Evolutionary conservation across 2,329 filamentous ascomycete species (phyloP), one percentile per base, ranked within the genome.

Genomic region (Aspergillus sp.): DNA sequence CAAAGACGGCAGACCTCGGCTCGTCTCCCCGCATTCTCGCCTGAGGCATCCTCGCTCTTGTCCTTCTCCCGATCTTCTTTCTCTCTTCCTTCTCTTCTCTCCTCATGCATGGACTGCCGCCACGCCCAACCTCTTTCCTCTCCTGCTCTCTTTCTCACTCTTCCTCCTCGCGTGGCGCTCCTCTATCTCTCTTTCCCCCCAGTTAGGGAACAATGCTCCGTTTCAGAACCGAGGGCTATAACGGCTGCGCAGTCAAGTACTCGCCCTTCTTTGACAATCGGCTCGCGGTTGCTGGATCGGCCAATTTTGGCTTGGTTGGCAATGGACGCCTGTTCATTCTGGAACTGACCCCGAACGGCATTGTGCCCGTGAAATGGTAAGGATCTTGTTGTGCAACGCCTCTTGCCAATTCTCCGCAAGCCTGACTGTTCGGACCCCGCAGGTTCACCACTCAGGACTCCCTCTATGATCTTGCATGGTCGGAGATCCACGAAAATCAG

Each of bases 361-460:
- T 97, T 59, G 87, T 90, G 56, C 86, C 92, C 53, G 88, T 96
- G 75, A 96, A 95, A 82, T 89, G 85, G 88, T 94, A 73, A 73
- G 69, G 47, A 58, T n/a, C 36, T 49, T 54, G 32, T 57, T 52
- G 22, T 47, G 36, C 6, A 42, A 42, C 36, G 36, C 7, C n/a
- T 24, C 18, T 24, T 22, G 3, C 45, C 18, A 3, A 47, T 24
- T 24, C 18, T 9, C 18, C 45, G 10, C 45, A 20, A 47, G 45
- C 9, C 45, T 47, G 20, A 47, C 18, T 24, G 6, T 11, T 47
- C 18, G 18, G 11, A 4, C 45, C 26, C 63, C 53, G 14, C 66
- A 94, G 90, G 73, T 99, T 94, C 80, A 94, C 97, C 72, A 99
- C 95, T 11, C 96, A 98, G 80, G 95, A 99, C 76, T 91, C 93